Conservation (phyloP, 2,329 filamentous ascomycete species). For the Fusarium sororula region DNA sequence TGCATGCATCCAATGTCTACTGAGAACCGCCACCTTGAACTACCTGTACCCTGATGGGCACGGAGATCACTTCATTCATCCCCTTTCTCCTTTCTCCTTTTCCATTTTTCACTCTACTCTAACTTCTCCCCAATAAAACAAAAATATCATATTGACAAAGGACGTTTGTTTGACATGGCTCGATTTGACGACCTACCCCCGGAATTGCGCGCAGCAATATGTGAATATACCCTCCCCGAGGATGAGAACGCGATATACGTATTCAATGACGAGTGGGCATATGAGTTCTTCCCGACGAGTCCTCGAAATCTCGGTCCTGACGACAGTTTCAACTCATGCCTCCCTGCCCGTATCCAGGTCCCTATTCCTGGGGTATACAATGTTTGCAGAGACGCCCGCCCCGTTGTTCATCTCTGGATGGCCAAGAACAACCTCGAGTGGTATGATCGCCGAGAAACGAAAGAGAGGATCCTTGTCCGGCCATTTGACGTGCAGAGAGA, state of each 20-base stretch:
- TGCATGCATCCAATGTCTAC: background rate
- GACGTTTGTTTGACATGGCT: background rate
- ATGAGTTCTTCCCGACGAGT: background rate
- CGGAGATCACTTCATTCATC: background rate
- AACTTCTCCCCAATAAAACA: background rate
- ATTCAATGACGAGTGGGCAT: background rate
- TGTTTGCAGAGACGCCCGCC: background rate
- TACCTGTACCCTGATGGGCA: background rate
- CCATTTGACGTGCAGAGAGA: background rate
- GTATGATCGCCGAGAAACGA: background rate
- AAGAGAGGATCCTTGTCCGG: background rate
- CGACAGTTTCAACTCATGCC: background rate
- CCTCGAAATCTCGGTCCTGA: accelerated
- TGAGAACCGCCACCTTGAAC: background rate
- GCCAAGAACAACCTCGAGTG: background rate
- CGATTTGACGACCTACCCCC: background rate
- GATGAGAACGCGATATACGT: background rate
- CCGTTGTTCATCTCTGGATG: background rate
- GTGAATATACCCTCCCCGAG: background rate
- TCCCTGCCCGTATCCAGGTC: background rate
- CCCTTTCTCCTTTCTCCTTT: background rate
- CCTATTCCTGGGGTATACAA: background rate
- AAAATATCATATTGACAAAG: no score
- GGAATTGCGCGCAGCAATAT: background rate
- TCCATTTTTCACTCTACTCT: background rate